Evolutionary conservation across 1,139 yeast species (phyloP).

Genomic region (Candida sp.): DNA sequence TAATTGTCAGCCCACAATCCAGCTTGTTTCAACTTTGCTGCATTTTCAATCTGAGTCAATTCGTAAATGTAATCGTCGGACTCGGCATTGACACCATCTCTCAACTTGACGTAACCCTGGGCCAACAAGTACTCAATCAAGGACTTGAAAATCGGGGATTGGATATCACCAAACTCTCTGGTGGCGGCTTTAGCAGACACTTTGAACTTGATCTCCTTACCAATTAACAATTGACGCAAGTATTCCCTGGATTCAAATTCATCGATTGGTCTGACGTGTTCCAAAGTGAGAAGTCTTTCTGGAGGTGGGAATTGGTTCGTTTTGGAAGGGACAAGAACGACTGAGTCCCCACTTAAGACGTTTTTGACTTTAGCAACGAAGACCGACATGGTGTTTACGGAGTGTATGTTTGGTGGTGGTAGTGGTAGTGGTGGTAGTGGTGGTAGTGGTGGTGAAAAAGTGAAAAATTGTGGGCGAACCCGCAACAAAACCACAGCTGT

Average conservation of each 20-base stretch:
- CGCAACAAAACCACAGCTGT: background rate
- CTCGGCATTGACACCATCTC: constrained; percentile 55
- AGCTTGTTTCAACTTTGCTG: constrained; percentile 49
- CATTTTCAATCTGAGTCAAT: constrained; percentile 39
- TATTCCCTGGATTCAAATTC: constrained; percentile 63
- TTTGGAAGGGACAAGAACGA: constrained; percentile 63
- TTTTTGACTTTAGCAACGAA: constrained; percentile 68
- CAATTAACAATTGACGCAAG: constrained; percentile 66
- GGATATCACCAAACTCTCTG: constrained; percentile 76
- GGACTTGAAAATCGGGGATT: constrained; percentile 66
- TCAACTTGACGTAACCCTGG: constrained; percentile 66
- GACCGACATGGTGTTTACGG: constrained; percentile 10
- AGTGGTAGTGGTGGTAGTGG: background rate
- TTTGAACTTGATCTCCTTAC: constrained; percentile 67
- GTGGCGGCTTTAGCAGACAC: constrained; percentile 55
- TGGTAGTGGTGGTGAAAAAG: background rate
- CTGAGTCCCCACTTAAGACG: constrained; percentile 77
- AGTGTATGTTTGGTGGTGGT: background rate
- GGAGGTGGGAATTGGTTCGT: constrained; percentile 48
- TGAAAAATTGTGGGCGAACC: constrained; percentile 2
- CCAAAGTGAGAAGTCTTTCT: constrained; percentile 67
- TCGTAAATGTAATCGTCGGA: constrained; percentile 28
- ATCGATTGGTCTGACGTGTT: constrained; percentile 57
- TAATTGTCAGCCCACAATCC: constrained; percentile 59
- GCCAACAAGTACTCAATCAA: constrained; percentile 59